Evolutionary conservation across 2,329 filamentous ascomycete species (phyloP).

Genomic region (Phialocephala subalpina): DNA sequence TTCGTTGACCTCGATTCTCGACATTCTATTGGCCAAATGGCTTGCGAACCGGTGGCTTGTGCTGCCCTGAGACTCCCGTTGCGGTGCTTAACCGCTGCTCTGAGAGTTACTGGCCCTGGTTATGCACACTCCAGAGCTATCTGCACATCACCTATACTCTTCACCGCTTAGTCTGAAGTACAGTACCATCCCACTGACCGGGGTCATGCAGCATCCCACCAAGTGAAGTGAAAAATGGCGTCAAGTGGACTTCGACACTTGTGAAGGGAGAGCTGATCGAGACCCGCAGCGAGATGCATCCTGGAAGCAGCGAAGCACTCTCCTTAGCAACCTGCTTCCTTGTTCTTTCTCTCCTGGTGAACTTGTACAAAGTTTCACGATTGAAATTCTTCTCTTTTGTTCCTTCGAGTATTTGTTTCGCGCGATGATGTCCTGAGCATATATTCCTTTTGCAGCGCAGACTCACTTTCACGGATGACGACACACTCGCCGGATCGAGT

Average conservation of each 20-base stretch:
- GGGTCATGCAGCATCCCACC: conserved; percentile 14
- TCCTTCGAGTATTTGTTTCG: background rate
- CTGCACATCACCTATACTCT: conserved; percentile 8
- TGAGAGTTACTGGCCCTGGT: background rate
- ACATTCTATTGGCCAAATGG: background rate
- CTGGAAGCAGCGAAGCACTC: conserved; percentile 6
- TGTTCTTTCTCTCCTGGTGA: background rate
- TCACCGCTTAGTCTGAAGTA: background rate
- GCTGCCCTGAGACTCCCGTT: background rate
- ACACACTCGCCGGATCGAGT: conserved; percentile 30
- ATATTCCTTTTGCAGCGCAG: background rate
- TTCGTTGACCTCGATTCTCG: background rate
- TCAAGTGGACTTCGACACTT: conserved; percentile 16
- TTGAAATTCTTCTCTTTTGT: background rate
- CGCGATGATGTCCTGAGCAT: background rate
- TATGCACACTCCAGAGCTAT: conserved; percentile 10
- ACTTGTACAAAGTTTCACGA: background rate
- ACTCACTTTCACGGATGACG: conserved; percentile 6
- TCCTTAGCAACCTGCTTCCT: conserved; percentile 5
- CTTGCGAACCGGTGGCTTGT: conserved; percentile 12
- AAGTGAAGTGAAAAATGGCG: conserved; percentile 20
- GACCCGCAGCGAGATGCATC: conserved; percentile 18
- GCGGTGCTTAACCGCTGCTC: background rate
- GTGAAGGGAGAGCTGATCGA: conserved; percentile 24
- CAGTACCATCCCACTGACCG: conserved; percentile 13